Evolutionary conservation across 164 flowering plant species (phyloP).

Genomic region (Santalum album): DNA sequence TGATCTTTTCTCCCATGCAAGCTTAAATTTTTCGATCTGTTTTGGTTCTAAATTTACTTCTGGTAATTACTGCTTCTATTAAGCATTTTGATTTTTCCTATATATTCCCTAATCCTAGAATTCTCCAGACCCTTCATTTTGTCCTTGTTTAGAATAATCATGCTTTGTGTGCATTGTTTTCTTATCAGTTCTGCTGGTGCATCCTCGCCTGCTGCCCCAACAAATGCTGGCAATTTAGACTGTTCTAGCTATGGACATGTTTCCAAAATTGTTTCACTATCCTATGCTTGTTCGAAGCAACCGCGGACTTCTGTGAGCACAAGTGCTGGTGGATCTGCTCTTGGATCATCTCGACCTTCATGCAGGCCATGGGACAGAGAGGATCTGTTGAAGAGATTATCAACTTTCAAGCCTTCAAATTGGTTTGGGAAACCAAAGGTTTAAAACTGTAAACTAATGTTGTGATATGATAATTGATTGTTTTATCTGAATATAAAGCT

Average conservation of each 20-base stretch:
- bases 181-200: slow-evolving; percentile 91
- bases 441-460: slow-evolving; percentile 8
- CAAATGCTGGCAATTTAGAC: slow-evolving; percentile 62
- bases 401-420: slow-evolving; percentile 78
- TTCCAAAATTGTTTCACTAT: slow-evolving; percentile 69
- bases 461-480: no score
- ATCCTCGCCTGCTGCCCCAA: slow-evolving; percentile 80
- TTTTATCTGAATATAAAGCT: no score
- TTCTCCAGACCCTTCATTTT: neutral
- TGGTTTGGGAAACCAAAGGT: slow-evolving; percentile 98
- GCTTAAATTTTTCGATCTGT: no score
- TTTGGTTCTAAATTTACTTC: no score
- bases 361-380: slow-evolving; percentile 99
- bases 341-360: slow-evolving; percentile 47
- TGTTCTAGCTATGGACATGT: slow-evolving; percentile 66
- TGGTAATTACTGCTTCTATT: no score
- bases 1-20: no score
- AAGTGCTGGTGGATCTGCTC: slow-evolving; percentile 22
- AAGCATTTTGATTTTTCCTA: no score
- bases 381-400: slow-evolving; percentile 82
- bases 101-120: no score
- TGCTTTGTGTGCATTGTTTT: neutral
- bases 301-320: slow-evolving; percentile 65
- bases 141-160: neutral
- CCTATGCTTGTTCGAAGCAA: slow-evolving; percentile 58